Evolutionary conservation across 441 rosid genomes (phyloP).

Genomic region (Erodium texanum): DNA sequence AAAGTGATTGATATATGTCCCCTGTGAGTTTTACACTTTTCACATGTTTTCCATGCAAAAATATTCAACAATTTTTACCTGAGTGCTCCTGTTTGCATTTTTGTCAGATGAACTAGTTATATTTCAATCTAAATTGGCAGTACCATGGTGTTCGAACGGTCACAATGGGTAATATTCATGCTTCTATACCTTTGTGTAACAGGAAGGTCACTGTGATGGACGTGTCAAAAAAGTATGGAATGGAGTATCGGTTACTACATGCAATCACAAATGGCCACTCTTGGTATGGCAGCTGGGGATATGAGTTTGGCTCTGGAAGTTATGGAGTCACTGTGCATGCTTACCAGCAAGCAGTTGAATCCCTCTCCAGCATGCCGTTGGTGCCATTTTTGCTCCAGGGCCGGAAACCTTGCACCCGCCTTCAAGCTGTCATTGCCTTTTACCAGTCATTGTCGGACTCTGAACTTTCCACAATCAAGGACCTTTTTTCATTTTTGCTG

Average conservation of each 20-base stretch:
- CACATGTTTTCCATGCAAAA: too few relatives aligned
- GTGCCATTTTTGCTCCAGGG: constrained; percentile 34
- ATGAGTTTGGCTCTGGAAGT: not conserved
- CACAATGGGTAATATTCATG: not conserved
- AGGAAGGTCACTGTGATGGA: constrained; percentile 67
- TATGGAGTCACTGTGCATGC: constrained; percentile 19
- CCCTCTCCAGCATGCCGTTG: constrained; percentile 39
- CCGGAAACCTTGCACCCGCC: constrained; percentile 30
- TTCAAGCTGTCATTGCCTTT: constrained; percentile 39
- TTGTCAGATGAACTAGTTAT: too few relatives aligned
- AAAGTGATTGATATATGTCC: too few relatives aligned
- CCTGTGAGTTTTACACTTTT: too few relatives aligned
- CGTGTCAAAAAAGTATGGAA: constrained; percentile 54
- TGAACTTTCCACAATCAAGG: constrained; percentile 41
- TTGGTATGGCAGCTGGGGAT: not conserved
- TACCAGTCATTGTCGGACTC: constrained; percentile 42
- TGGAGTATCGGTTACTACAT: constrained; percentile 40
- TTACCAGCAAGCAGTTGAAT: constrained; percentile 34
- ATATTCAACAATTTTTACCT: too few relatives aligned
- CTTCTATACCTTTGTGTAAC: not conserved
- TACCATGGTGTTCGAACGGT: too few relatives aligned
- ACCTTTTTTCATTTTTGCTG: constrained; percentile 46
- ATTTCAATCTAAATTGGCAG: too few relatives aligned
- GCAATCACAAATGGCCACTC: not conserved
- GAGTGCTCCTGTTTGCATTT: too few relatives aligned